Evolutionary conservation across 331 rosid genomes (phyloP).

Genomic region (Telfairia occidentalis): DNA sequence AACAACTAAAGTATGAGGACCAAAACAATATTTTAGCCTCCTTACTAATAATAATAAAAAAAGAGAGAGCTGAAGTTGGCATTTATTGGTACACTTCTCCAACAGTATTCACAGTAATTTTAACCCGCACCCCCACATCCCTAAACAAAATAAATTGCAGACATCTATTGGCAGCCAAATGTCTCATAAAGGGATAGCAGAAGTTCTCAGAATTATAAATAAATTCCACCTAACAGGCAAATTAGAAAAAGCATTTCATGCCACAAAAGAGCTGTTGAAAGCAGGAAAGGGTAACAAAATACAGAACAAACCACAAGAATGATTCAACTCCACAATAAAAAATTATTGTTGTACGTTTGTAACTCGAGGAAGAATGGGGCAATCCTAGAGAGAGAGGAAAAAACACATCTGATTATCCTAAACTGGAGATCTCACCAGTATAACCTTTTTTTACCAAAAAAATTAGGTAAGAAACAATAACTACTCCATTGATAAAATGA

Average conservation of each 20-base stretch:
- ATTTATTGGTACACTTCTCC: no score
- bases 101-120: no score
- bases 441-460: not conserved
- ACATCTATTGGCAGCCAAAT: not conserved
- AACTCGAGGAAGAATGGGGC: not conserved
- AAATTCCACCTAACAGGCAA: not conserved
- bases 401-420: not conserved
- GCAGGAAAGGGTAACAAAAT: not conserved
- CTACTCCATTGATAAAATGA: not conserved
- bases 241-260: not conserved
- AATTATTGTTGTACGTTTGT: not conserved
- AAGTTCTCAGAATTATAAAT: not conserved
- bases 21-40: no score
- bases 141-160: not conserved
- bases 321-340: not conserved
- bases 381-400: not conserved
- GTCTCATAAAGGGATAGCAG: not conserved
- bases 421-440: not conserved
- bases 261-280: not conserved
- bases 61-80: no score
- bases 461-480: not conserved
- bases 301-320: not conserved
- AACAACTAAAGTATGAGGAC: no score
- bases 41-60: no score
- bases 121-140: not conserved